Evolutionary conservation across 2,329 filamentous ascomycete genomes (phyloP), one percentile per base, ranked within the genome.

Genomic region (Aspergillus bombycis): DNA sequence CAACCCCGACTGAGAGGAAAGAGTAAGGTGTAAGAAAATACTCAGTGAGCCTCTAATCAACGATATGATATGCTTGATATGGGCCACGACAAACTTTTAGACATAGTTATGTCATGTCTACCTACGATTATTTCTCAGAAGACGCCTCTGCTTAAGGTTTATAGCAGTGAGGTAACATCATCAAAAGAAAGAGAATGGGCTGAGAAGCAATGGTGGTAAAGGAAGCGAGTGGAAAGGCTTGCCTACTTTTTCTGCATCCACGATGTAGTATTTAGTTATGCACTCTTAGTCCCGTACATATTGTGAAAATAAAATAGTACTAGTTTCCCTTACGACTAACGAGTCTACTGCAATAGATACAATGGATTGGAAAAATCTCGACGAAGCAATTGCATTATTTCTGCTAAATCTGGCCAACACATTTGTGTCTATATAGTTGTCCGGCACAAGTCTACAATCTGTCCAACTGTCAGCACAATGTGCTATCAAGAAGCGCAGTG

Each of bases 1-100:
- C 85, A 14, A 91, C 89, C 3, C 89, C 88, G 16, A 81, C 81
- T 34, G 74, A 74, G 56, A 64, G 62, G 11, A 74, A 74, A 55
- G 68, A 71, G 26, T 71, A 68, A 64, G 55, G 11, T 52, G 48
- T 6, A n/a, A 21, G 41, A n/a, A 26, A 23, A 53, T n/a, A 34
- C 50, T 48, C 61, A 32, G 28, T 52, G 28, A 6, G 4, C 19
- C 16, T 26, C 48, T 36, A n/a, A 28, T 38, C 46, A 23, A 61
- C 43, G 23, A 55, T n/a, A 64, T 53, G 11, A 28, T 55, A 32
- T 58, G 23, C 46, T 55, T 32, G 21, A 32, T 34, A 50, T 61
- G 62, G 45, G 55, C 46, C 23, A 60, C 34, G 53, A 32, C 43
- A 57, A 43, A 16, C 16, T 57, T 60, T 54, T 36, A 21, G 12